phyloP scores from a whole-genome alignment of 164 flowering plant species.

The Berberis thunbergii region DNA sequence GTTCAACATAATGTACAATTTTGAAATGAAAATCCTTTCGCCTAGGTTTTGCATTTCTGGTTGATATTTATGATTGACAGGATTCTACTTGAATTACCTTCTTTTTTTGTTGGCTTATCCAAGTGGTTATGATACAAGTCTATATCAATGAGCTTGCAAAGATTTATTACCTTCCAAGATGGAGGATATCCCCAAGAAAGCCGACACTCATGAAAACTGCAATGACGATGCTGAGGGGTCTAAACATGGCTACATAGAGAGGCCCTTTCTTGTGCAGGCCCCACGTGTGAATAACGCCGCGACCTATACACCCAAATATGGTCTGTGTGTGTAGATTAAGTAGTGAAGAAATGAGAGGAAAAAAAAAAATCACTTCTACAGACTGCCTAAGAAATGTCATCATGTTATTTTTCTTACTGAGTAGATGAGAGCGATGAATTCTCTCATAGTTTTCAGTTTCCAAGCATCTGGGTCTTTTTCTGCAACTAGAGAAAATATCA shows the following conservation, averaged over 20 bases:
- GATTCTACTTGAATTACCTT: neutral
- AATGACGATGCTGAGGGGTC: conserved; percentile 35
- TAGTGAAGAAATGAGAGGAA: too few species aligned
- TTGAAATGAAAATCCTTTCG: too few species aligned
- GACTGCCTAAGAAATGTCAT: neutral
- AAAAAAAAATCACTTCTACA: too few species aligned
- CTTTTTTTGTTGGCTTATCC: neutral
- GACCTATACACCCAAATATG: neutral
- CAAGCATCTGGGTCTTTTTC: conserved; percentile 34
- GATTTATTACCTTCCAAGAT: conserved; percentile 36
- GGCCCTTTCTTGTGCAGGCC: conserved; percentile 35
- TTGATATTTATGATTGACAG: neutral
- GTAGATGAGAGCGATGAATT: neutral
- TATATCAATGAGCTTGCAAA: neutral
- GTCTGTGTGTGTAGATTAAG: neutral
- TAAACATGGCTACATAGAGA: conserved; percentile 36
- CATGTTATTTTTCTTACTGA: neutral
- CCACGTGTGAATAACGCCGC: conserved; percentile 20
- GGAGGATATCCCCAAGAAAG: conserved; percentile 40
- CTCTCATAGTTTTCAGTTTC: conserved; percentile 13
- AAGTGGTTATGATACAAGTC: too few species aligned
- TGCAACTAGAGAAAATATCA: conserved; percentile 22
- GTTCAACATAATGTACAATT: neutral
- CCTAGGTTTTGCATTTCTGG: neutral
- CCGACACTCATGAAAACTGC: conserved; percentile 29